These are phyloP conservation scores for Cynanchum wilfordii DNA, from an alignment of 257 asterid species.

Conservation along the genomic window DNA sequence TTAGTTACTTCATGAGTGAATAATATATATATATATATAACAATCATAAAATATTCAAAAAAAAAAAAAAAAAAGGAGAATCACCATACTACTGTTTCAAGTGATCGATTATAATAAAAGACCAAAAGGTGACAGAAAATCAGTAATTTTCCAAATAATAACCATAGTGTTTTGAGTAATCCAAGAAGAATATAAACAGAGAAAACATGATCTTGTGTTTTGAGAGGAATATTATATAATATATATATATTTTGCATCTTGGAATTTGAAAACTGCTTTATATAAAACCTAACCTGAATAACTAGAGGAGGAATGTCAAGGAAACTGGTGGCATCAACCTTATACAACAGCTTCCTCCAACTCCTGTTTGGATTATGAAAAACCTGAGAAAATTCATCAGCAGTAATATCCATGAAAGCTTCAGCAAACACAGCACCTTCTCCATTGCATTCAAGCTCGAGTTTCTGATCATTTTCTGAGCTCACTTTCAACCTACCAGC, in stretches of 20 bases:
- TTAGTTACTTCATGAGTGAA: no score
- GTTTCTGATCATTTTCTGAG: slow-evolving; percentile 46
- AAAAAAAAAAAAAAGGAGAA: no score
- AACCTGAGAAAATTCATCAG: slow-evolving; percentile 36
- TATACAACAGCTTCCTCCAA: slow-evolving; percentile 56
- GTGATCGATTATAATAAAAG: no score
- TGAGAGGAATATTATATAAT: no score
- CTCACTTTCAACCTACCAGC: slow-evolving; percentile 62
- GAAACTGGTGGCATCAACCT: slow-evolving; percentile 50
- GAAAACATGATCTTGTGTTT: neutral
- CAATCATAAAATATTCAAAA: no score
- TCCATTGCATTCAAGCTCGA: slow-evolving; percentile 72
- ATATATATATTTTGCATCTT: neutral
- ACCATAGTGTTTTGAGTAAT: neutral
- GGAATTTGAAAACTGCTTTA: neutral
- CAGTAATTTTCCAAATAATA: no score
- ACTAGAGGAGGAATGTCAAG: slow-evolving; percentile 76
- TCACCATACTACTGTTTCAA: no score
- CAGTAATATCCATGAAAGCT: slow-evolving; percentile 54
- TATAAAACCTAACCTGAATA: slow-evolving; percentile 48
- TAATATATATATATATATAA: no score
- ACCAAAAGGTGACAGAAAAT: no score
- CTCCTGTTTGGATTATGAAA: slow-evolving; percentile 53
- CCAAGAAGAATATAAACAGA: neutral
- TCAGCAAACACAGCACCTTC: slow-evolving; percentile 79